Base-by-base conservation (phyloP, 2,329 filamentous ascomycete genomes). In the Ambrosiella xylebori region DNA sequence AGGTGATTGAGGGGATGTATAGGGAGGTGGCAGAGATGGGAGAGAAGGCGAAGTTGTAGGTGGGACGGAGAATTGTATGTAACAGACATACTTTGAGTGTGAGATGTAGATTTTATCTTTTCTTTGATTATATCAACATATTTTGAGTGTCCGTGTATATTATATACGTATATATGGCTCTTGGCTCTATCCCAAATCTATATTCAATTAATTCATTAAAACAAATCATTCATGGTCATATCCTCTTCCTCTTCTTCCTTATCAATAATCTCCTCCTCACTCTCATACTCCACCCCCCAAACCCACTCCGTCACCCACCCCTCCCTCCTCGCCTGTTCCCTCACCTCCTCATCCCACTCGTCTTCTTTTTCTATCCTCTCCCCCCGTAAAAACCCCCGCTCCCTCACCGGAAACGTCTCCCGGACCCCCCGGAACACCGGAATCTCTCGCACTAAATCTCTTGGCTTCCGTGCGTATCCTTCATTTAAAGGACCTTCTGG, bases 1-100 rank as follows among this genome's bases (percentile, higher is more conserved):
- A 67, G 15, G 71, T 80, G 55, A 78, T 82, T 53, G 75, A 77
- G 59, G 69, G 70, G 57, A 74, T 82, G 76, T 82, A 82, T 63
- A 71, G 70, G 45, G 77, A 80, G 66, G 68, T 81, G 59, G 72
- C 71, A 17, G 45, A 36, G 37, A 52, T 27, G 27, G 44, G 51
- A 3, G 51, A 57, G 17, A 60, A 60, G 58, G 12, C 58, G 4
- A 52, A 44, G 38, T 51, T 60, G 8, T 60, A 60, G 19, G 36
- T 11, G 17, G 15, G 15, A 7, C n/a, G 39, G 39, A n/a, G n/a
- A 41, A 4, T 11, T 9, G 39, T 11, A 41, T 41, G n/a, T 41
- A 41, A 11, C 39, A 41, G n/a, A 41, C n/a, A 41, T 4, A 19
- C 27, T 51, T 51, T 51, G 35, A 35, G 49, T 11, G 49, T 27